Percentiles rank a stretch among this genome's conserved stretches.
phyloP scores from a whole-genome alignment of 768 basidiomycete genomes.

The Amanita subjunquillea region DNA sequence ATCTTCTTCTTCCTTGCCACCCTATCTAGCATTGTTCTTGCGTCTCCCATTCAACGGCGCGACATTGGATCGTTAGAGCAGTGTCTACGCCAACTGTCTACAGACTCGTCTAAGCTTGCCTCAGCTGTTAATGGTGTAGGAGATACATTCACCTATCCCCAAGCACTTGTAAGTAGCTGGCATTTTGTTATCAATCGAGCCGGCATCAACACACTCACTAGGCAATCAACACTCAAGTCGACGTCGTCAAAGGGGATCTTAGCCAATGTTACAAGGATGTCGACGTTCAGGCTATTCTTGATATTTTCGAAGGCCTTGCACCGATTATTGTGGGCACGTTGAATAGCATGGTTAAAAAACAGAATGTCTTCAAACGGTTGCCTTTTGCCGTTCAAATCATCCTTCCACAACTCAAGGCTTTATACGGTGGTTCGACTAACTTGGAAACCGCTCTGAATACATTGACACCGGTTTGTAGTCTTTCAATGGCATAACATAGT shows the following conservation, averaged over 20 bases:
- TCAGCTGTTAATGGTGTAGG: not conserved
- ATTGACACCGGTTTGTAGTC: not conserved
- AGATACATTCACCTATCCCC: too few relatives aligned
- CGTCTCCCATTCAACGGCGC: not conserved
- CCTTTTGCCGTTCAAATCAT: not conserved
- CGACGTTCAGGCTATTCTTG: not conserved
- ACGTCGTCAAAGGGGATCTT: not conserved
- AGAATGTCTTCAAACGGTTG: not conserved
- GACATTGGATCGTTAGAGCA: not conserved
- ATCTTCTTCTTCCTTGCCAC: not conserved
- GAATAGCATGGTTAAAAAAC: not conserved
- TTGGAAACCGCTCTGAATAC: not conserved
- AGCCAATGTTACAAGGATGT: not conserved
- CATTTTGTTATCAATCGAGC: too few relatives aligned
- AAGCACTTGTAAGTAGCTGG: too few relatives aligned
- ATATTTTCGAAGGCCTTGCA: not conserved
- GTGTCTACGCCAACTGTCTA: not conserved
- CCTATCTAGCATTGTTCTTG: not conserved
- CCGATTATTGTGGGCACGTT: not conserved
- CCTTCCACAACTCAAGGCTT: not conserved
- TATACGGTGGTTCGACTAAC: not conserved
- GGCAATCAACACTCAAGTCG: not conserved
- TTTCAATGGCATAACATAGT: not conserved
- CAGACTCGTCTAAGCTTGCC: not conserved
- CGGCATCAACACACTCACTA: not conserved